Base-by-base conservation (phyloP, 2,329 filamentous ascomycete species). In the Aspergillus sp. region DNA sequence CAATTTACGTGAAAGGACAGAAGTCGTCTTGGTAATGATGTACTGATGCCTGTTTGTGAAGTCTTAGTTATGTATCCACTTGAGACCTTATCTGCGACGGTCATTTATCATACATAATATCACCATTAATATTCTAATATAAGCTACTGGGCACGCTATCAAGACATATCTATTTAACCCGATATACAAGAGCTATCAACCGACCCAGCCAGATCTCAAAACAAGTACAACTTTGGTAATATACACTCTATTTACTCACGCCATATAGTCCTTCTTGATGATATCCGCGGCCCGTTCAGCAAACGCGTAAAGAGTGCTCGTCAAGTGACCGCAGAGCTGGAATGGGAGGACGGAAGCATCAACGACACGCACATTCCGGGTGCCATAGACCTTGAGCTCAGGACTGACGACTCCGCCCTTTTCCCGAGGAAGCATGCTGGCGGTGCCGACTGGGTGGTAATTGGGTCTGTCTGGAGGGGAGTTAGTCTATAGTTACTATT, bases 321-420 rank as follows among this genome's bases (percentile, higher is more conserved):
- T 42, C 9, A 60, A 43, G 43, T 63, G 57, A 7, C 56, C 59
- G 28, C 51, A 54, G 7, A 59, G 46, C 39, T 60, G 52, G 36
- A 60, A 50, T 2, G 59, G 60, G 31, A 57, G 48, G 27, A 61
- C 47, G 37, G 58, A 62, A 11, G 60, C 61, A 49, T 65, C 61
- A 3, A 61, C 53, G 10, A 65, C 53, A 5, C 61, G 50, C 11
- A 65, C 42, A 39, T 64, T 64, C 2, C 48, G 48, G 2, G 60
- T 64, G 6, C 61, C 60, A 37, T 65, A 58, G 26, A 65, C 61
- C 39, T 52, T 53, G 27, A 65, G 37, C 2, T 47, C 51, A 3
- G 51, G 44, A 39, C 61, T 50, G 9, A 65, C 59, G 19, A 68
- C 65, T 28, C 65, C 61, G 27, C 61, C 59, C 19, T 52, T 32